These are phyloP conservation scores for Tricladium varicosporioides DNA, from an alignment of 2,329 filamentous ascomycete species.

Conservation along the genomic window DNA sequence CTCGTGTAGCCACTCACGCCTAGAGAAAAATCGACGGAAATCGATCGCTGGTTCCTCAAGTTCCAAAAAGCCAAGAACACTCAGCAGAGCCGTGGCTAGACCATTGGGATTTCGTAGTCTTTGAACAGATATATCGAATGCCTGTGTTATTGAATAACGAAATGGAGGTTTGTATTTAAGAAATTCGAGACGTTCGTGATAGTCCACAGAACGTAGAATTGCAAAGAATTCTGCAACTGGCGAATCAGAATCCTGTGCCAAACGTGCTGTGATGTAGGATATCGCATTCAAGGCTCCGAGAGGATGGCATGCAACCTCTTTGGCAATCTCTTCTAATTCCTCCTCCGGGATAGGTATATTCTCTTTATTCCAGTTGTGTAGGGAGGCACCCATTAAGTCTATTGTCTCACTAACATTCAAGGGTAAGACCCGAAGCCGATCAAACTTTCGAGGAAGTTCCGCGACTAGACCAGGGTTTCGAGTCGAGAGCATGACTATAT, in stretches of 20 bases:
- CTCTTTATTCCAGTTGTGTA: too few relatives aligned
- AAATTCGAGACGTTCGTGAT: background rate
- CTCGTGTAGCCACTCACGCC: background rate
- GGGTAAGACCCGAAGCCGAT: too few relatives aligned
- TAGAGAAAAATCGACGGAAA: background rate
- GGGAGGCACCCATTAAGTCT: too few relatives aligned
- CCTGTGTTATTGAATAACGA: background rate
- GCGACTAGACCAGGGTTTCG: background rate
- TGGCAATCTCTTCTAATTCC: background rate
- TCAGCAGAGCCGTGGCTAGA: background rate
- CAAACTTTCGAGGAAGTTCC: background rate
- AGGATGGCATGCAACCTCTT: background rate
- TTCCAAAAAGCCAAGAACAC: background rate
- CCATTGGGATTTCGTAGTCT: background rate
- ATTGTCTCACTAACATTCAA: too few relatives aligned
- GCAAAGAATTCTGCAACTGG: background rate
- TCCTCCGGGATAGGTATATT: too few relatives aligned
- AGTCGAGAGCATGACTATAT: background rate
- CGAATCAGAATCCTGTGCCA: background rate
- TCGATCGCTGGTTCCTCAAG: background rate
- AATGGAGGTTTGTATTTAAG: background rate
- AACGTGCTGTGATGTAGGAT: background rate
- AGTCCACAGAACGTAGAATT: background rate
- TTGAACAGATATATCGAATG: background rate
- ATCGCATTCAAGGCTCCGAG: background rate